Conservation (phyloP, 306 rosid species). For the Prunus dulcis region DNA sequence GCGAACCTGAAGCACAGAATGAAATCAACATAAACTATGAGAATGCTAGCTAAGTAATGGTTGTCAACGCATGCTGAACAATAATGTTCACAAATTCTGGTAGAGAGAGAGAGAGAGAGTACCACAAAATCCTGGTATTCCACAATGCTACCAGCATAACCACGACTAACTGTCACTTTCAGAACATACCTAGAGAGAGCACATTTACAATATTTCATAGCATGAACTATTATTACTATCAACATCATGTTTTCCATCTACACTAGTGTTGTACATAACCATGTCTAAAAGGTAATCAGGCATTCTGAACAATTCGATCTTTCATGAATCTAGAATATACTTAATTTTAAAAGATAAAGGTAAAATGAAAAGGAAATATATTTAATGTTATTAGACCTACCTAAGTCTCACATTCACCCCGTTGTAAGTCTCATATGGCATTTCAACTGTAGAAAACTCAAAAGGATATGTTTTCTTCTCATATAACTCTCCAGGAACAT, state of each 20-base stretch:
- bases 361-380: neutral
- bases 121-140: constrained; percentile 98
- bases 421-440: constrained; percentile 97
- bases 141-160: constrained; percentile 87
- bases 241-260: constrained; percentile 15
- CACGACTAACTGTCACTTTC: constrained; percentile 92
- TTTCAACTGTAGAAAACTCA: constrained; percentile 96
- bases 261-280: neutral
- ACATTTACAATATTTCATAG: constrained; percentile 24
- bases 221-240: neutral
- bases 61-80: neutral
- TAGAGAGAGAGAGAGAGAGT: constrained; percentile 15
- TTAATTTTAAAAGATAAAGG: neutral
- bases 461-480: constrained; percentile 91
- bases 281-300: neutral
- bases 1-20: constrained; percentile 64
- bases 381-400: constrained; percentile 28
- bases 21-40: constrained; percentile 17
- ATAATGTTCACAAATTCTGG: neutral
- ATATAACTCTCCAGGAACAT: constrained; percentile 95
- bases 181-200: constrained; percentile 69
- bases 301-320: neutral
- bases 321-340: neutral
- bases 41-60: constrained; percentile 7
- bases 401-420: constrained; percentile 97